phyloP scores from a whole-genome alignment of 2,329 filamentous ascomycete species.

The Penicillium sclerotiorum region DNA sequence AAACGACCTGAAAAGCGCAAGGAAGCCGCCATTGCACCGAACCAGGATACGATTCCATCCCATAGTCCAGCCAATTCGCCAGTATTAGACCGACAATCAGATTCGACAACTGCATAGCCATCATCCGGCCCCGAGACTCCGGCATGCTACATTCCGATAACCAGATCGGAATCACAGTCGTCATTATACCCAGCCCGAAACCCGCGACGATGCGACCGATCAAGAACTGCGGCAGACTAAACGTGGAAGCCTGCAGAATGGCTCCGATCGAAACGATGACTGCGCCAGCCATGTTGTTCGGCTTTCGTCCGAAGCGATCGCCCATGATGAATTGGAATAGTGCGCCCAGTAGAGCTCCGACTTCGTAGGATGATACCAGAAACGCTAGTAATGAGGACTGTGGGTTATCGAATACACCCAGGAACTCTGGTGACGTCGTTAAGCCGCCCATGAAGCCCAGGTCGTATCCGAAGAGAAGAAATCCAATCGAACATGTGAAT shows the following conservation, averaged over 20 bases:
- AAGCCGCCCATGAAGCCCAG: conserved; percentile 40
- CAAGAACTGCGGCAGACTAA: conserved; percentile 23
- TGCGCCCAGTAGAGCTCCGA: conserved; percentile 30
- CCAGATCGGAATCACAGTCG: conserved; percentile 29
- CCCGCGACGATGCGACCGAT: conserved; percentile 28
- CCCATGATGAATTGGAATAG: conserved; percentile 39
- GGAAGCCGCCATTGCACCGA: conserved; percentile 29
- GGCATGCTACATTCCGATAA: conserved; percentile 19
- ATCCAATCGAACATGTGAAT: conserved; percentile 36
- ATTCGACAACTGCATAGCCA: conserved; percentile 34
- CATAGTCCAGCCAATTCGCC: conserved; percentile 35
- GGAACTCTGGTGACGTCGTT: conserved; percentile 8
- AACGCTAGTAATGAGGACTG: conserved; percentile 25
- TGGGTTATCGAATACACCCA: conserved; percentile 21
- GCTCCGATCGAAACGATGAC: conserved; percentile 27
- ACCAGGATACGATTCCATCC: conserved; percentile 20
- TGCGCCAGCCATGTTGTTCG: conserved; percentile 44
- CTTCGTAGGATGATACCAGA: conserved; percentile 27
- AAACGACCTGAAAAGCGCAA: conserved; percentile 27
- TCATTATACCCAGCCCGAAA: conserved; percentile 27
- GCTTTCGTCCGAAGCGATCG: conserved; percentile 47
- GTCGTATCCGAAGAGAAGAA: conserved; percentile 47
- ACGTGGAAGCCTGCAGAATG: conserved; percentile 23
- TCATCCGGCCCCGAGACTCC: conserved; percentile 13
- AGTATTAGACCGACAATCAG: conserved; percentile 14